A percentile compares a stretch with the other conserved stretches of the same genome.
Evolutionary conservation across 2,329 filamentous ascomycete species (phyloP).

Genomic region (Myrmaecium sp.): DNA sequence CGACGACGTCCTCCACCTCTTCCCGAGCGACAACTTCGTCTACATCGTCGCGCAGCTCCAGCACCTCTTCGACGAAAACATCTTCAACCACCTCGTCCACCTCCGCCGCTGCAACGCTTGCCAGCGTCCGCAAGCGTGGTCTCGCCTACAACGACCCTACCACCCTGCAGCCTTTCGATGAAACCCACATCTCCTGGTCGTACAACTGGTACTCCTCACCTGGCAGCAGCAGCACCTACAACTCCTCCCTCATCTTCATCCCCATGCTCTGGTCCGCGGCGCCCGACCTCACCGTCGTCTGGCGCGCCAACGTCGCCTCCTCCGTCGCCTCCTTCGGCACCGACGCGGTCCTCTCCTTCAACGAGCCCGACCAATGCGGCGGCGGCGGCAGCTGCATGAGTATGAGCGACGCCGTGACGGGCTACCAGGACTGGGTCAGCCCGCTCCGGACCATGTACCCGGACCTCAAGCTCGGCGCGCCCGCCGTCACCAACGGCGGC

Average conservation of each 20-base stretch:
- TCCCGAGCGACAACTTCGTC: constrained; percentile 1
- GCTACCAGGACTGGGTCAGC: constrained; percentile 9
- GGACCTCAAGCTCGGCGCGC: constrained; percentile 14
- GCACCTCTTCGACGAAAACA: neutral
- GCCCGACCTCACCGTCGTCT: constrained; percentile 6
- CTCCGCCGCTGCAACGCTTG: neutral
- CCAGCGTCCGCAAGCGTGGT: neutral
- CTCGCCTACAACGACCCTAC: constrained; percentile 1
- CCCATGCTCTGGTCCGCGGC: constrained; percentile 11
- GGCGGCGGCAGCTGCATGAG: constrained; percentile 7
- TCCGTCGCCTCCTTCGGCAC: constrained; percentile 9
- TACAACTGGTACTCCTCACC: constrained; percentile 11
- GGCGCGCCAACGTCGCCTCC: constrained; percentile 8
- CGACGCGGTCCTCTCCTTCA: constrained; percentile 12
- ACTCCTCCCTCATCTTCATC: constrained; percentile 10
- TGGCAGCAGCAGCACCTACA: constrained; percentile 5
- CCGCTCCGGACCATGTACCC: constrained; percentile 14
- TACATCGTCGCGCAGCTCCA: neutral
- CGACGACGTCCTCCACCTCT: constrained; percentile 1
- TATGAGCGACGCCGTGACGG: neutral
- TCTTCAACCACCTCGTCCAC: neutral
- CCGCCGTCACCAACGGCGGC: constrained; percentile 15
- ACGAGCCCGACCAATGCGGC: constrained; percentile 19
- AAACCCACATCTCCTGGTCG: constrained; percentile 10
- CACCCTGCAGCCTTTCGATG: neutral